A percentile compares a stretch with the other conserved stretches of the same genome.
phyloP scores from a whole-genome alignment of 2,329 filamentous ascomycete species.

The Torrubiellomyces zombiae region DNA sequence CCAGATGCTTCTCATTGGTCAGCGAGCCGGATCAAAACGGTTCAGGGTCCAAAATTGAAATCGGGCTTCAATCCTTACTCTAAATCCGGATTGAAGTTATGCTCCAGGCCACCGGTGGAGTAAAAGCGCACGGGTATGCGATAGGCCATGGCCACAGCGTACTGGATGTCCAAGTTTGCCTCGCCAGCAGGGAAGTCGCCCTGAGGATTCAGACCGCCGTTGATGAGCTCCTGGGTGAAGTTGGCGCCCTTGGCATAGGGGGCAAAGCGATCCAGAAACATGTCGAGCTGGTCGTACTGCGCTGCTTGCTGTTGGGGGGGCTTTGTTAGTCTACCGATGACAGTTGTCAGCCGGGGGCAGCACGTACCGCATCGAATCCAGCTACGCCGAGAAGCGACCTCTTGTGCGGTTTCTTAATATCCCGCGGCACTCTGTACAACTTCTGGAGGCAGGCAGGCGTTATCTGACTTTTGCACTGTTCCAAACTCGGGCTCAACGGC shows the following conservation, averaged over 20 bases:
- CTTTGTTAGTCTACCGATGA: too few relatives aligned
- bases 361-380: constrained; percentile 23
- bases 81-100: constrained; percentile 15
- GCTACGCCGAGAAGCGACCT: constrained; percentile 48
- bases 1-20: constrained; percentile 7
- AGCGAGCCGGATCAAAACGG: too few relatives aligned
- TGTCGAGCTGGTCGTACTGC: constrained; percentile 34
- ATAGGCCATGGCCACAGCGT: constrained; percentile 16
- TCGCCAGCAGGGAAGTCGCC: constrained; percentile 16
- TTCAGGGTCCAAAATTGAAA: background rate
- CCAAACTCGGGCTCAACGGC: too few relatives aligned
- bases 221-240: constrained; percentile 41
- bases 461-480: constrained; percentile 19
- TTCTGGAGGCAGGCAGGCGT: constrained; percentile 27
- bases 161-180: constrained; percentile 22
- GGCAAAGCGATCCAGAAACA: constrained; percentile 38
- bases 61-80: constrained; percentile 12
- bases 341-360: too few relatives aligned
- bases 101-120: constrained; percentile 15
- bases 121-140: constrained; percentile 18
- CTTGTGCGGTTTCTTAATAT: constrained; percentile 38
- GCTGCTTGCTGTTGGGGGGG: constrained; percentile 34
- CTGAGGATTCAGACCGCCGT: constrained; percentile 36
- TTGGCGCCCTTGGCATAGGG: constrained; percentile 31
- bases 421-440: constrained; percentile 24